A percentile compares a stretch with the other conserved stretches of the same genome.
phyloP scores from a whole-genome alignment of 2,329 filamentous ascomycete species.

The Keithomyces neogunnii region DNA sequence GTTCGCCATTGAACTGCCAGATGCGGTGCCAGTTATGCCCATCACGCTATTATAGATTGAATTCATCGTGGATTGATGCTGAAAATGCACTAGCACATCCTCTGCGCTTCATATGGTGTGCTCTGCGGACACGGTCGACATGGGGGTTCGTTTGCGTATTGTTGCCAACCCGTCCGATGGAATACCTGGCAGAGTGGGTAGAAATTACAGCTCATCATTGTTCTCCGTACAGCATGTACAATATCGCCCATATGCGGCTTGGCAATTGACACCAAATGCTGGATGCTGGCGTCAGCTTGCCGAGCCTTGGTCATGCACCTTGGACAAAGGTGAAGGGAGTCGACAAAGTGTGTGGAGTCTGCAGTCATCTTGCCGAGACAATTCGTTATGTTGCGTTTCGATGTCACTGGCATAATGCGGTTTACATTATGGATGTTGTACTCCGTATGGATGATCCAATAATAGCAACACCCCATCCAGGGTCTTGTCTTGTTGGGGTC shows the following conservation, averaged over 20 bases:
- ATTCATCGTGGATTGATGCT: background rate
- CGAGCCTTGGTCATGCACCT: too few relatives aligned
- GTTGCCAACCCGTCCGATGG: too few relatives aligned
- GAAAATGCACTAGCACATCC: background rate
- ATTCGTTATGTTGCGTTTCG: background rate
- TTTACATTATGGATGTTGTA: background rate
- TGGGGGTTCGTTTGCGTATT: too few relatives aligned
- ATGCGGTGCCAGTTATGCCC: background rate
- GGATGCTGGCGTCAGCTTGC: too few relatives aligned
- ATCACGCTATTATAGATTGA: background rate
- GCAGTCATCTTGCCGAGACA: background rate
- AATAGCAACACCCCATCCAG: background rate
- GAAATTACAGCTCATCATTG: too few relatives aligned
- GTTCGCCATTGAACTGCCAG: background rate
- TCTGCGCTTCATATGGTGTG: background rate
- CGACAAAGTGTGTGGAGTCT: too few relatives aligned
- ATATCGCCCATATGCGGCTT: too few relatives aligned
- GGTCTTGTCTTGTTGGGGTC: background rate
- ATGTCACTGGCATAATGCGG: background rate
- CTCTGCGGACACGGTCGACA: background rate
- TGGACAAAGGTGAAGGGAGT: too few relatives aligned
- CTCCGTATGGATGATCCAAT: background rate
- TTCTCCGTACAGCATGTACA: too few relatives aligned
- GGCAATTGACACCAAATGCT: too few relatives aligned
- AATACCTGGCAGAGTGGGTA: too few relatives aligned